Conservation (phyloP, 768 basidiomycete genomes). For the Panaeolus papilionaceus region DNA sequence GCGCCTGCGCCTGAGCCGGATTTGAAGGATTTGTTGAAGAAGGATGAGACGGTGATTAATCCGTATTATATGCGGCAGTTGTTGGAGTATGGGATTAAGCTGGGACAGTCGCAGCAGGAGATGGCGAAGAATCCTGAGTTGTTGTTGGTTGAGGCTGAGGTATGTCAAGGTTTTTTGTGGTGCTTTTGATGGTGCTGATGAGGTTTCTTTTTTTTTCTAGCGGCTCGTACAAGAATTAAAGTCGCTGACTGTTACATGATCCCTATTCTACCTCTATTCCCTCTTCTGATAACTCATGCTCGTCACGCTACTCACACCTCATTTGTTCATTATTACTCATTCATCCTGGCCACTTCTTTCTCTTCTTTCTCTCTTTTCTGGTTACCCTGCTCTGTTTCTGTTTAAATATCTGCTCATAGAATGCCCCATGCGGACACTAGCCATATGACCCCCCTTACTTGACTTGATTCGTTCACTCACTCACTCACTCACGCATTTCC, state of each 20-base stretch:
- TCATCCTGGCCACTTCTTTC: not conserved
- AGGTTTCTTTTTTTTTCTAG: slow-evolving; percentile 36
- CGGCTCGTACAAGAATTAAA: slow-evolving; percentile 71
- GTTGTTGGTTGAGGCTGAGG: slow-evolving; percentile 62
- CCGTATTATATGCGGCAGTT: slow-evolving; percentile 83
- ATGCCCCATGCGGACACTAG: not conserved
- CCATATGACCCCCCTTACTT: not conserved
- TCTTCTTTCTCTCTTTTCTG: not conserved
- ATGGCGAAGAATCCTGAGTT: slow-evolving; percentile 51
- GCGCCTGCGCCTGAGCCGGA: slow-evolving; percentile 27
- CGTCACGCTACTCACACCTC: not conserved
- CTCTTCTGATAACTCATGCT: slow-evolving; percentile 1
- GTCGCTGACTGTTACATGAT: slow-evolving; percentile 36
- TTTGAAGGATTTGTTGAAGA: slow-evolving; percentile 39
- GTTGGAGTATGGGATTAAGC: slow-evolving; percentile 70
- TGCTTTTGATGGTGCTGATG: slow-evolving; percentile 8
- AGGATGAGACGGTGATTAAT: slow-evolving; percentile 75
- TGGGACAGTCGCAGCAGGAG: slow-evolving; percentile 48
- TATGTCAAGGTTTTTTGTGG: slow-evolving; percentile 33
- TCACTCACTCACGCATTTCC: not conserved
- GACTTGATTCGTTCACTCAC: not conserved
- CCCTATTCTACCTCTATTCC: slow-evolving; percentile 9
- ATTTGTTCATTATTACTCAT: slow-evolving; percentile 4
- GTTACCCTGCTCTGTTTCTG: too few relatives aligned
- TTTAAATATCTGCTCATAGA: not conserved